Percentiles rank a stretch among this genome's conserved stretches.
phyloP scores from a whole-genome alignment of 2,329 filamentous ascomycete genomes.

The Talaromyces sp. region DNA sequence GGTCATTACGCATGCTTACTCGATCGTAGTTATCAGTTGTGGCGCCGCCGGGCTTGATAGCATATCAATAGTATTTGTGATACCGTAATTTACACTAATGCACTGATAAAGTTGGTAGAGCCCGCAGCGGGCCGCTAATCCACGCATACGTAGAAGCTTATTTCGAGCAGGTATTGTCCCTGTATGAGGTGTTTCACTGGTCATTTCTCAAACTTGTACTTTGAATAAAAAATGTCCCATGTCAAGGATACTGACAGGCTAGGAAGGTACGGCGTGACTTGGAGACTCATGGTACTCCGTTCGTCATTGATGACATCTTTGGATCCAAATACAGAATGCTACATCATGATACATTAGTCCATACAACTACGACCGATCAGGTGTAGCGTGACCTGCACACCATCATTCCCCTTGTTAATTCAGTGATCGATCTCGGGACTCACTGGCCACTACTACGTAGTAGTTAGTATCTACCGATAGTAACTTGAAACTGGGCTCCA shows the following conservation, averaged over 20 bases:
- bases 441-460: not conserved
- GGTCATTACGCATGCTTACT: too few species aligned
- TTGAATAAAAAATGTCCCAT: not conserved
- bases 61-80: not conserved
- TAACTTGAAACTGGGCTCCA: too few species aligned
- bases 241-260: not conserved
- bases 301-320: not conserved
- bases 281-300: not conserved
- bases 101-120: not conserved
- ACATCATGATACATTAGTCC: constrained; percentile 1
- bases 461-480: not conserved
- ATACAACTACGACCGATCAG: not conserved
- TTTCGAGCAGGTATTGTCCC: not conserved
- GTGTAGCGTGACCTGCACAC: not conserved
- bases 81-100: not conserved
- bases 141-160: not conserved
- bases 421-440: not conserved
- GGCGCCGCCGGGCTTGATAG: not conserved
- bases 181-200: not conserved
- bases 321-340: not conserved
- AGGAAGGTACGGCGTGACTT: not conserved
- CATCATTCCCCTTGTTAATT: too few species aligned
- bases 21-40: not conserved
- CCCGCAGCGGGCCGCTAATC: constrained; percentile 3
- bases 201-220: not conserved